Evolutionary conservation across 352 stramenopile species (phyloP), one percentile per base, ranked within the genome.

Genomic region (Chrysophaeum taylorii): DNA sequence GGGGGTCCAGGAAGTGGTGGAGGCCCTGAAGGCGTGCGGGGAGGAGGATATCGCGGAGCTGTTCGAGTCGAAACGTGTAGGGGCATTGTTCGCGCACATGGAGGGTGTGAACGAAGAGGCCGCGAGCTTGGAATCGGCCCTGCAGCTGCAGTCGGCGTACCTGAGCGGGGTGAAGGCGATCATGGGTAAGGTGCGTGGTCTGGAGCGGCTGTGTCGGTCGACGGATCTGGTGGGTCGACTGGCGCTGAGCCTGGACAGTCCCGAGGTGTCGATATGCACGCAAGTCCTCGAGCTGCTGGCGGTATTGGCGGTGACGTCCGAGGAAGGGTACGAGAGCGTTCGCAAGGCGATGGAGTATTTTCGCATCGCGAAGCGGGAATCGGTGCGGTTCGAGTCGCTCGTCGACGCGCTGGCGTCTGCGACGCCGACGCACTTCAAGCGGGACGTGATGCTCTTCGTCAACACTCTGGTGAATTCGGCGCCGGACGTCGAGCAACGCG

Each of bases 401-500:
- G 45, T 68, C 21, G 66, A 75, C 25, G 74, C 74, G 39, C 39
- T 79, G 12, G 71, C 74, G 69, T 61, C 54, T 29, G 74, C 71
- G 45, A 74, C 74, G 0, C 48, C 72, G 29, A 60, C 75, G 7
- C 37, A 43, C 48, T 77, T 79, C 50, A 75, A 77, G 52, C 64
- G 74, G 1, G 74, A 79, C 68, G 70, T 79, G 29, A 73, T 79
- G 72, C 74, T 79, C 37, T 79, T 77, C 45, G 74, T 79, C 54
- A 79, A 79, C 42, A 64, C 74, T 2, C 67, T 79, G 4, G 72
- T 77, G 33, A 77, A 79, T 39, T 67, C 54, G 5, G 73, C 73
- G 21, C 75, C 75, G 50, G 73, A 78, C 50, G 73, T 78, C 27
- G 73, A 75, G 62, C 63, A 76, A 43, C 64, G 73, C 21, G 72